Percentiles rank a stretch among this genome's conserved stretches.
Evolutionary conservation across 2,329 filamentous ascomycete genomes (phyloP).

Genomic region (Fusarium anguioides): DNA sequence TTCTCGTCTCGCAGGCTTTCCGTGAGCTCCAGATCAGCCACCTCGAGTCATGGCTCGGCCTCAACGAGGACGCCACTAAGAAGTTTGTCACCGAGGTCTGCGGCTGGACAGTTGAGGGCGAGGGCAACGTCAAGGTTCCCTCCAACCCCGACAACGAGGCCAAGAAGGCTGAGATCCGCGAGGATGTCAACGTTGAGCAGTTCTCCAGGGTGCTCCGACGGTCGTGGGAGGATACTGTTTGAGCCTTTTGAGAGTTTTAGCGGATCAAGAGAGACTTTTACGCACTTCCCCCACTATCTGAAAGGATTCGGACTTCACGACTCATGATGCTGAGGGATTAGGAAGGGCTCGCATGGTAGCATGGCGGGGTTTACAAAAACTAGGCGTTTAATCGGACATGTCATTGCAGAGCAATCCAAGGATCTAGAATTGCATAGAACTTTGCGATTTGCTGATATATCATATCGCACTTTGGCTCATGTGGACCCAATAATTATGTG

Average conservation of each 20-base stretch:
- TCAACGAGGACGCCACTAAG: slow-evolving; percentile 73
- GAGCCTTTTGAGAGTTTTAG: slow-evolving; percentile 32
- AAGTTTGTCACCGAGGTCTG: slow-evolving; percentile 88
- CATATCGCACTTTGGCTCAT: slow-evolving; percentile 15
- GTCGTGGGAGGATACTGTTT: slow-evolving; percentile 79
- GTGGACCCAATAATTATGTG: slow-evolving; percentile 9
- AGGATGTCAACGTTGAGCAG: slow-evolving; percentile 93
- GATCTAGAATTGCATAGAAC: slow-evolving; percentile 48
- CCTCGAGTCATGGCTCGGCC: slow-evolving; percentile 80
- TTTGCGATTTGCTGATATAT: slow-evolving; percentile 44
- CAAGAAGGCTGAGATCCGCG: slow-evolving; percentile 92
- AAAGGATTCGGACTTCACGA: slow-evolving; percentile 46
- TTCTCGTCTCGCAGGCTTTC: slow-evolving; percentile 84
- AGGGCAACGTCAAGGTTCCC: slow-evolving; percentile 77
- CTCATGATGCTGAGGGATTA: slow-evolving; percentile 43
- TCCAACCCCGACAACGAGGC: slow-evolving; percentile 98
- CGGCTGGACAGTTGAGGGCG: slow-evolving; percentile 82
- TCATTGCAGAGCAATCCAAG: slow-evolving; percentile 51
- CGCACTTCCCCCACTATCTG: slow-evolving; percentile 35
- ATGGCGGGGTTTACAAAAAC: slow-evolving; percentile 48
- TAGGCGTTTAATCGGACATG: slow-evolving; percentile 53
- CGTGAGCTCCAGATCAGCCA: slow-evolving; percentile 76
- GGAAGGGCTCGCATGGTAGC: slow-evolving; percentile 47
- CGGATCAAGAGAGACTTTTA: slow-evolving; percentile 33
- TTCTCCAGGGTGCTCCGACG: slow-evolving; percentile 83